phyloP scores from a whole-genome alignment of 169 alveolate species.

The Amoebophrya sp. region DNA sequence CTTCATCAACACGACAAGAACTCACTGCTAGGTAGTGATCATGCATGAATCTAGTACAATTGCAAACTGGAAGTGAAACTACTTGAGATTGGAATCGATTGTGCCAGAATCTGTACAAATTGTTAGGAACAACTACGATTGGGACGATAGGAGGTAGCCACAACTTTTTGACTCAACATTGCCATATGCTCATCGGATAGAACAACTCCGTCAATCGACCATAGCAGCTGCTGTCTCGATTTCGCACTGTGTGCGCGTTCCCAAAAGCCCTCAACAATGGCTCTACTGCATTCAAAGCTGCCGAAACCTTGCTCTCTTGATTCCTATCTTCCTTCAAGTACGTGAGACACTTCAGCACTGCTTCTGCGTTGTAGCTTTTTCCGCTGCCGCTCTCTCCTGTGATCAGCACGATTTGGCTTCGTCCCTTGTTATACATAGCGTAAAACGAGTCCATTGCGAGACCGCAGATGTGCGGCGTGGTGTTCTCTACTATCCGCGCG shows the following conservation, averaged over 20 bases:
- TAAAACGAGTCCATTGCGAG: neutral
- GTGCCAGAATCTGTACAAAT: no score
- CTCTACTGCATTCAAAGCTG: constrained; percentile 70
- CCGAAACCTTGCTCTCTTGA: neutral
- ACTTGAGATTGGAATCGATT: no score
- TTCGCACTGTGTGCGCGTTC: constrained; percentile 92
- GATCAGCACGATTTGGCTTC: constrained; percentile 82
- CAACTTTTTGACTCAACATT: no score
- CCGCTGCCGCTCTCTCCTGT: constrained; percentile 99
- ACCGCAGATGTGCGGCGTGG: constrained; percentile 13
- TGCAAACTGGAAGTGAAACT: no score
- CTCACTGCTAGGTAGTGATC: no score
- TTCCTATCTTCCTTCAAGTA: neutral
- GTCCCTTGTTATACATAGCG: constrained; percentile 17
- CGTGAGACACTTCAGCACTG: neutral
- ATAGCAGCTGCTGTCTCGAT: constrained; percentile 89
- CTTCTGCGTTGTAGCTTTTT: constrained; percentile 85
- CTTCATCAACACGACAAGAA: no score
- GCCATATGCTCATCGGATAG: constrained; percentile 66
- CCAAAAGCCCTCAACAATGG: constrained; percentile 94
- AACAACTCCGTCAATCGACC: constrained; percentile 87
- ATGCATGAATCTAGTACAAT: no score
- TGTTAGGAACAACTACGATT: no score
- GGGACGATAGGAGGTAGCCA: no score
- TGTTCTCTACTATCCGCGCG: neutral